phyloP scores from a whole-genome alignment of 495 filamentous ascomycete genomes.

The Aspergillus steynii region DNA sequence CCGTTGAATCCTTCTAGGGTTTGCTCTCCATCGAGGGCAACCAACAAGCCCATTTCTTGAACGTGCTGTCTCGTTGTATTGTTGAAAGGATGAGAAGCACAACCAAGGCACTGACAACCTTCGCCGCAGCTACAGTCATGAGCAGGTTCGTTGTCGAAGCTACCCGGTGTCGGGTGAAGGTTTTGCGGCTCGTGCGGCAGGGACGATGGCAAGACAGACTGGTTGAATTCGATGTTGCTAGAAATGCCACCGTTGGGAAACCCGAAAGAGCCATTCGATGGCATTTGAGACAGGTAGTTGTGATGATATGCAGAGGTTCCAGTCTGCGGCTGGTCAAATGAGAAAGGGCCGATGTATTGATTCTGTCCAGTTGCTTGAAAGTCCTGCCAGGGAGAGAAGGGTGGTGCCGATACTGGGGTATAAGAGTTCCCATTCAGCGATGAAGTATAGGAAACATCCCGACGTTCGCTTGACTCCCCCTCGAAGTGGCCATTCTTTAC shows the following conservation, averaged over 20 bases:
- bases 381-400: constrained; percentile 28
- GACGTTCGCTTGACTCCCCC: neutral
- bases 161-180: constrained; percentile 8
- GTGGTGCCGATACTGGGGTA: constrained; percentile 17
- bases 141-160: constrained; percentile 21
- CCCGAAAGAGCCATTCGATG: constrained; percentile 9
- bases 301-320: constrained; percentile 18
- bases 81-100: constrained; percentile 71
- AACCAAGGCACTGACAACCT: constrained; percentile 68
- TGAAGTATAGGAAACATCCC: constrained; percentile 5
- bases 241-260: constrained; percentile 17
- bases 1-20: constrained; percentile 19
- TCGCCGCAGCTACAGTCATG: constrained; percentile 67
- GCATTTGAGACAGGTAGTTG: constrained; percentile 16
- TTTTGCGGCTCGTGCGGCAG: constrained; percentile 12
- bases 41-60: constrained; percentile 47
- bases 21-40: constrained; percentile 37
- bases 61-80: constrained; percentile 67
- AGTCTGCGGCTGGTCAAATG: constrained; percentile 14
- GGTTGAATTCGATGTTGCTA: constrained; percentile 21
- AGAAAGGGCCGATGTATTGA: constrained; percentile 21
- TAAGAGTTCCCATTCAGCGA: constrained; percentile 20
- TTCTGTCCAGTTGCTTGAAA: constrained; percentile 17
- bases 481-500: constrained; percentile 4
- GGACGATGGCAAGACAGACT: constrained; percentile 20